phyloP scores from a whole-genome alignment of 2,329 filamentous ascomycete species.

The Arthrocladium fulminans region DNA sequence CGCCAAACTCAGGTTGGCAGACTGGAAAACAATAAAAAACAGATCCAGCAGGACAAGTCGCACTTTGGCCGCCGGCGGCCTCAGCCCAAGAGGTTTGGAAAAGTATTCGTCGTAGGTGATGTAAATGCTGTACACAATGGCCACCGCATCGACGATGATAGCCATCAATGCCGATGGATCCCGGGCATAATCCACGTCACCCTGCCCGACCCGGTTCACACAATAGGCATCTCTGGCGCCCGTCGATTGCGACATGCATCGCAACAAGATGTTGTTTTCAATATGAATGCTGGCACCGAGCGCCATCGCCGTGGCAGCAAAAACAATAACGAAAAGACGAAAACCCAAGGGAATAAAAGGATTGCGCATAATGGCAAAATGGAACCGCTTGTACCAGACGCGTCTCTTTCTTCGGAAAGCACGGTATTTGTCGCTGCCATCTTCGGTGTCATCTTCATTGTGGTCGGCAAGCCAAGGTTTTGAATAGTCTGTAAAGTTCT shows the following conservation, averaged over 20 bases:
- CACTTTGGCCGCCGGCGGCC: conserved; percentile 75
- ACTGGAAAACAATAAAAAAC: conserved; percentile 95
- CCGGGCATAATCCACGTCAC: conserved; percentile 37
- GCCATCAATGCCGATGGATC: conserved; percentile 75
- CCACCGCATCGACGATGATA: conserved; percentile 78
- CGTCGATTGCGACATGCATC: conserved; percentile 20
- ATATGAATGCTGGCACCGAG: conserved; percentile 67
- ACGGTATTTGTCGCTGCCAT: conserved; percentile 39
- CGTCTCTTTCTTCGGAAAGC: conserved; percentile 45
- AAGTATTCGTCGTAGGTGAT: conserved; percentile 97
- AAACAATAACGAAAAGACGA: conserved; percentile 70
- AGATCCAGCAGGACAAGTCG: conserved; percentile 84
- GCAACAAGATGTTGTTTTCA: conserved; percentile 37
- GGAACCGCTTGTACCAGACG: conserved; percentile 51
- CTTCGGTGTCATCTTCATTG: conserved; percentile 40
- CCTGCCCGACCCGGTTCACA: conserved; percentile 11
- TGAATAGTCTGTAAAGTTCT: conserved; percentile 38
- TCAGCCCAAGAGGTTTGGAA: conserved; percentile 80
- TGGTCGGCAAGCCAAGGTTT: conserved; percentile 45
- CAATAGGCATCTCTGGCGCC: conserved; percentile 10
- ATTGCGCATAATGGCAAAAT: conserved; percentile 64
- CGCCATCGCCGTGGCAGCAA: conserved; percentile 71
- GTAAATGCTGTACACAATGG: conserved; percentile 81
- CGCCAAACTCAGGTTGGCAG: conserved; percentile 80
- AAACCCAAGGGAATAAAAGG: conserved; percentile 79